phyloP scores from a whole-genome alignment of 164 flowering plant species.

The Houttuynia cordata region DNA sequence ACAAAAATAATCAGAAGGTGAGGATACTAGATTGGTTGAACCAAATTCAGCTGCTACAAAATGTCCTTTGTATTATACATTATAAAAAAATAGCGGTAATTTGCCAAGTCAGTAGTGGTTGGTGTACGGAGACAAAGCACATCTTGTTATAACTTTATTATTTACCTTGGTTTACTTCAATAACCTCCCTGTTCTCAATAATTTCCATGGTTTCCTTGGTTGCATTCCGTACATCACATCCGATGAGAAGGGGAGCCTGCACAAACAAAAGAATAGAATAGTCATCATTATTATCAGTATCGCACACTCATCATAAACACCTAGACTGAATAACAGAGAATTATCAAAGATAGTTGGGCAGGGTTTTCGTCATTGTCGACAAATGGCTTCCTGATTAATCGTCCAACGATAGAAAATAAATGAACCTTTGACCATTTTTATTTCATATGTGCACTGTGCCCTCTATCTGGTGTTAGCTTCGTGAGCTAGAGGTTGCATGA shows the following conservation, averaged over 20 bases:
- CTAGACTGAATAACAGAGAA: neutral
- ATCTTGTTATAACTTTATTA: neutral
- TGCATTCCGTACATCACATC: slow-evolving; percentile 63
- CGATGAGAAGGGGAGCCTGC: slow-evolving; percentile 88
- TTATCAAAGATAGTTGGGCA: no score
- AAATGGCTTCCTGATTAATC: no score
- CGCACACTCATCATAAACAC: neutral
- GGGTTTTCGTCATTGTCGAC: no score
- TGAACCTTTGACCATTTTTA: no score
- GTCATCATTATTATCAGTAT: neutral
- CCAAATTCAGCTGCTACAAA: no score
- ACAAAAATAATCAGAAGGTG: no score
- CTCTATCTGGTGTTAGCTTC: no score
- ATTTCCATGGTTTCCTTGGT: slow-evolving; percentile 60
- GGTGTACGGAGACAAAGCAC: neutral
- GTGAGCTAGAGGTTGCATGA: no score
- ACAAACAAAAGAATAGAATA: neutral
- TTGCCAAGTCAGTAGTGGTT: neutral
- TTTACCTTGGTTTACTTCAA: slow-evolving; percentile 72
- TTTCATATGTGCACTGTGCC: no score
- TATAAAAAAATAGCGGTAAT: neutral
- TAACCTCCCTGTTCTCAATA: slow-evolving; percentile 60
- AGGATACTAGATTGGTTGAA: no score
- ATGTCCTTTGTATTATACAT: no score
- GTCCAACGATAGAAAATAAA: no score